These are phyloP conservation scores for Raffaelea albimanens DNA, from an alignment of 2,329 filamentous ascomycete genomes.

Conservation along the genomic window DNA sequence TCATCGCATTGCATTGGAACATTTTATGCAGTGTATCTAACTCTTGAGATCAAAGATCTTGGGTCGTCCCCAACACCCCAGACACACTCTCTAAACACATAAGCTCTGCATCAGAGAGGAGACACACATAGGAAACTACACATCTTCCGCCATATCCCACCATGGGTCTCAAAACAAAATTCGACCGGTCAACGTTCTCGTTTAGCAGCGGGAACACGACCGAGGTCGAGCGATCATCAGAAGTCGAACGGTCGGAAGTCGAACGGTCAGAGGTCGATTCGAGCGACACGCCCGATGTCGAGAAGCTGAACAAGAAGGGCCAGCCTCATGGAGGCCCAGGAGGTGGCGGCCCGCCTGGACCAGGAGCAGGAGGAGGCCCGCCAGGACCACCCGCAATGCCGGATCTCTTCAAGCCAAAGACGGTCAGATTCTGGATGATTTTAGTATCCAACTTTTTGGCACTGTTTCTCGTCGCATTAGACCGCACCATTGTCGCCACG, in stretches of 20 bases:
- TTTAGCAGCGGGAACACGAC: slow-evolving; percentile 9
- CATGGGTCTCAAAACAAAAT: not conserved
- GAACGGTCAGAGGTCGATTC: slow-evolving; percentile 5
- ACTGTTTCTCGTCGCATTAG: slow-evolving; percentile 49
- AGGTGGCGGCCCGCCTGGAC: not conserved
- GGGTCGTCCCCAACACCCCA: no score
- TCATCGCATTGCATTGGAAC: no score
- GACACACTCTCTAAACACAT: no score
- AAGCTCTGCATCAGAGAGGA: no score
- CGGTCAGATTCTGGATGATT: slow-evolving; percentile 45
- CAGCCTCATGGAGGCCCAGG: slow-evolving; percentile 1
- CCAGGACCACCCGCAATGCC: slow-evolving; percentile 14
- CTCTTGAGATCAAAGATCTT: no score
- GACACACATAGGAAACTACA: no score
- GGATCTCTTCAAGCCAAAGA: slow-evolving; percentile 41
- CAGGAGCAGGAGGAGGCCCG: not conserved
- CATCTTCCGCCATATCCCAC: no score
- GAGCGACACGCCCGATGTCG: slow-evolving; percentile 14
- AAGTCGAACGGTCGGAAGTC: slow-evolving; percentile 1
- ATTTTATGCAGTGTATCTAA: no score
- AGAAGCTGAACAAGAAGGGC: slow-evolving; percentile 14
- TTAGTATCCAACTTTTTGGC: slow-evolving; percentile 43
- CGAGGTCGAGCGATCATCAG: slow-evolving; percentile 5
- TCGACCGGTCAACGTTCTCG: slow-evolving; percentile 6
- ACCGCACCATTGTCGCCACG: slow-evolving; percentile 46